Base-by-base conservation (phyloP, 2,329 filamentous ascomycete species). In the Eutypa lata region DNA sequence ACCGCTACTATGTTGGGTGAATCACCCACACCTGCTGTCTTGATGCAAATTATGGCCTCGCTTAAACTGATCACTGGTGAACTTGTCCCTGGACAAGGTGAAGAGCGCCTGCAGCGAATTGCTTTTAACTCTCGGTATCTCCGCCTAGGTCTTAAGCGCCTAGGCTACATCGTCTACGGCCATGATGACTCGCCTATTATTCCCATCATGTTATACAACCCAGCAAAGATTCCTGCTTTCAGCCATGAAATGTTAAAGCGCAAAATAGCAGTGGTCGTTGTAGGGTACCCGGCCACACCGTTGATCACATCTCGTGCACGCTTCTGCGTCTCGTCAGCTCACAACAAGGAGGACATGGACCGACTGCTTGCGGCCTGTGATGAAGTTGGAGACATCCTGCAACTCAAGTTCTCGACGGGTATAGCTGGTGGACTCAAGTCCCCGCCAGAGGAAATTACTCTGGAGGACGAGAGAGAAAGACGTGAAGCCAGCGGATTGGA, bases 51-150 rank as follows among this genome's bases (percentile, higher is more conserved):
- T 64, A 80, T 90, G 46, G 87, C 88, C 28, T 89, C 93, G 3
- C 82, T 99, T 49, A 87, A 86, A 63, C 87, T 97, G 64, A 99
- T 99, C 69, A 87, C 84, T 48, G 94, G 94, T 50, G 92, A 97
- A 55, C 76, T 97, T 42, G 81, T 83, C 53, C 92, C 92, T 16
- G 93, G 93, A 3, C 92, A 99, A 73, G 94, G 94, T 53, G 90
- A 96, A 71, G 94, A 99, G 76, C 89, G 94, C 59, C 82, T 99
- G 44, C 92, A 97, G 74, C 88, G 94, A 62, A 89, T 99, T 61
- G 92, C 93, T 48, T 99, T 97, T 82, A 99, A 99, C 81, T 97
- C 92, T 21, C 87, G 94, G 46, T 99, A 99, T 70, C 89, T 99
- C n/a, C 90, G 94, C 54, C 86, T 99, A 26, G 94, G 94, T 61